Evolutionary conservation across 2,329 filamentous ascomycete genomes (phyloP).

Genomic region (Xylariaceae sp.): DNA sequence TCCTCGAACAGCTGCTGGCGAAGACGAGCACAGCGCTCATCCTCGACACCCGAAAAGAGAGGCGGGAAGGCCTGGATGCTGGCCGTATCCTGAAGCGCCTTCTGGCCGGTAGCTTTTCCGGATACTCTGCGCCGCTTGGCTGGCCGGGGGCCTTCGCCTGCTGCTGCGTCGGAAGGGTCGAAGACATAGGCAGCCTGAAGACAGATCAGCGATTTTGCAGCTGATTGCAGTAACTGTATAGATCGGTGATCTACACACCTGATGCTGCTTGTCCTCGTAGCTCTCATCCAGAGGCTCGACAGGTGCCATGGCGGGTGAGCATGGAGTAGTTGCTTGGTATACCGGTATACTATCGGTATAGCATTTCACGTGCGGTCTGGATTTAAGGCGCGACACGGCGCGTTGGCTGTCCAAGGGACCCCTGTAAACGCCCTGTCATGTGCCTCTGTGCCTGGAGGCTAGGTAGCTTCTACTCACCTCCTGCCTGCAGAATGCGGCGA

Average conservation of each 20-base stretch:
- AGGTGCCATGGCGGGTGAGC: conserved; percentile 20
- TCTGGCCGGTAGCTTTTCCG: conserved; percentile 25
- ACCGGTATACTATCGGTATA: too few species aligned
- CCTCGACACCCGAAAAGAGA: conserved; percentile 49
- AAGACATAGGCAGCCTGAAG: conserved; percentile 55
- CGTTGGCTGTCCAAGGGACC: too few species aligned
- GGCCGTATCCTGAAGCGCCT: conserved; percentile 8
- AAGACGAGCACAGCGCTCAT: conserved; percentile 36
- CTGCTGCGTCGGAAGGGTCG: conserved; percentile 37
- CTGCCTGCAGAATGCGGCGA: too few species aligned
- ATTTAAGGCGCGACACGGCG: too few species aligned
- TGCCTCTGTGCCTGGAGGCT: too few species aligned
- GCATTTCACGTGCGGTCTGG: too few species aligned
- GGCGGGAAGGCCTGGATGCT: conserved; percentile 34
- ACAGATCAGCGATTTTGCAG: conserved; percentile 7
- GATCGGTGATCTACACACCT: conserved; percentile 10
- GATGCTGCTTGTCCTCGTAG: conserved; percentile 24
- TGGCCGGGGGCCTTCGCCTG: conserved; percentile 30
- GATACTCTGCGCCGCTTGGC: conserved; percentile 51
- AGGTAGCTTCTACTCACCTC: too few species aligned
- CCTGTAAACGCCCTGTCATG: too few species aligned
- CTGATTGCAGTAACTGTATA: not conserved
- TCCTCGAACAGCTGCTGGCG: conserved; percentile 54
- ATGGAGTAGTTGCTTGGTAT: too few species aligned
- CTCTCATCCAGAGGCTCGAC: conserved; percentile 12